Evolutionary conservation across 768 basidiomycete genomes (phyloP).

Genomic region (Termitomyces eurrhizus): DNA sequence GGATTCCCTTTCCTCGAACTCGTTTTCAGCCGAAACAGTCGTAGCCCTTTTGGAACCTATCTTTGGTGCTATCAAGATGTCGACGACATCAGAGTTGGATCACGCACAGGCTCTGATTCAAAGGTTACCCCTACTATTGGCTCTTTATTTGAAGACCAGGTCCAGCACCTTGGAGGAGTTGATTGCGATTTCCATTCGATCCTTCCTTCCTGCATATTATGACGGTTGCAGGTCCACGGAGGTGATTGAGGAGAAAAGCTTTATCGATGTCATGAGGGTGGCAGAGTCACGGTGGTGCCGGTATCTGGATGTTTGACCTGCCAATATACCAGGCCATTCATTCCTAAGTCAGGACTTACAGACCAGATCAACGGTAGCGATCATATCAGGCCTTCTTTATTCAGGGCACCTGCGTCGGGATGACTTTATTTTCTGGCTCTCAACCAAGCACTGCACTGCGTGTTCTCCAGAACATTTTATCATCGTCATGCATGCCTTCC

Average conservation of each 20-base stretch:
- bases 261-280: slow-evolving; percentile 19
- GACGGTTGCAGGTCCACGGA: slow-evolving; percentile 22
- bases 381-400: slow-evolving; percentile 44
- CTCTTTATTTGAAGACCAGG: slow-evolving; percentile 24
- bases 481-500: slow-evolving; percentile 39
- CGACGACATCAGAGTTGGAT: slow-evolving; percentile 19
- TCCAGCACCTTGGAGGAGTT: slow-evolving; percentile 42
- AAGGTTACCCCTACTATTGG: slow-evolving; percentile 35
- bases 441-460: slow-evolving; percentile 21
- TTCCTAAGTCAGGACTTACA: slow-evolving; percentile 41
- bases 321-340: slow-evolving; percentile 23
- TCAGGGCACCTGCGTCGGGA: slow-evolving; percentile 22
- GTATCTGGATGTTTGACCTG: slow-evolving; percentile 17
- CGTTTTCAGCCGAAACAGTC: slow-evolving; percentile 19
- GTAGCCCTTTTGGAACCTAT: slow-evolving; percentile 27
- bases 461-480: slow-evolving; percentile 28
- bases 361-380: slow-evolving; percentile 39
- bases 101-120: slow-evolving; percentile 22
- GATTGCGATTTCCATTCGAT: slow-evolving; percentile 37
- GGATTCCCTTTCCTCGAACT: slow-evolving; percentile 41
- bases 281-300: slow-evolving; percentile 31
- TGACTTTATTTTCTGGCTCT: slow-evolving; percentile 38
- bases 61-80: slow-evolving; percentile 28
- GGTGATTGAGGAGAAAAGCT: slow-evolving; percentile 9
- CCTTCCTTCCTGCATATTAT: slow-evolving; percentile 34